A percentile compares a stretch with the other conserved stretches of the same genome.
Evolutionary conservation across 2,329 filamentous ascomycete species (phyloP).

Genomic region (Xylogone sp.): DNA sequence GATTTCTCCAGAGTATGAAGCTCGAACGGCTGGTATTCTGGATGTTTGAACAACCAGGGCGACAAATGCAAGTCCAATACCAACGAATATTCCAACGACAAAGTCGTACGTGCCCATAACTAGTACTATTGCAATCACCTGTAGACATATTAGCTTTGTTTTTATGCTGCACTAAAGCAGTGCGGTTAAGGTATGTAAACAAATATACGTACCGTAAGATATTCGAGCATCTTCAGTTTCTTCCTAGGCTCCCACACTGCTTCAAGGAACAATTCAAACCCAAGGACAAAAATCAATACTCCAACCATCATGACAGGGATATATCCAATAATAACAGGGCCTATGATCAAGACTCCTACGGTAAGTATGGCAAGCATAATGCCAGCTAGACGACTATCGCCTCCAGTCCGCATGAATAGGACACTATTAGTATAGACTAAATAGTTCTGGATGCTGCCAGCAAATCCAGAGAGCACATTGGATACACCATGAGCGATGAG

Average conservation of each 20-base stretch:
- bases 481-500: conserved; percentile 90
- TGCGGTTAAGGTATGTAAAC: no score
- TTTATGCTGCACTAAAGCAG: not conserved
- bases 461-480: conserved; percentile 81
- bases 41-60: conserved; percentile 91
- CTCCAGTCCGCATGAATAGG: conserved; percentile 93
- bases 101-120: conserved; percentile 98
- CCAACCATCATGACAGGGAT: conserved; percentile 98
- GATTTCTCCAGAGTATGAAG: conserved; percentile 84
- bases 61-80: conserved; percentile 86
- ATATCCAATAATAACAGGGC: conserved; percentile 84
- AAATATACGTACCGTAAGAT: conserved; percentile 65
- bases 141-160: conserved; percentile 18
- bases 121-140: conserved; percentile 81
- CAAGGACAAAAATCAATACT: conserved; percentile 89
- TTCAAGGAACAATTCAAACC: conserved; percentile 86
- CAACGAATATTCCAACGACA: conserved; percentile 87
- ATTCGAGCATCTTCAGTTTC: conserved; percentile 83
- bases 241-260: conserved; percentile 86
- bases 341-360: conserved; percentile 76
- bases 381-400: conserved; percentile 80
- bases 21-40: conserved; percentile 80
- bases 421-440: conserved; percentile 96
- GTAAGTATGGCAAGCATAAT: conserved; percentile 80
- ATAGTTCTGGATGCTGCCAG: conserved; percentile 93